Conservation (phyloP, 345 rosid genomes). For the Garcia nutans region DNA sequence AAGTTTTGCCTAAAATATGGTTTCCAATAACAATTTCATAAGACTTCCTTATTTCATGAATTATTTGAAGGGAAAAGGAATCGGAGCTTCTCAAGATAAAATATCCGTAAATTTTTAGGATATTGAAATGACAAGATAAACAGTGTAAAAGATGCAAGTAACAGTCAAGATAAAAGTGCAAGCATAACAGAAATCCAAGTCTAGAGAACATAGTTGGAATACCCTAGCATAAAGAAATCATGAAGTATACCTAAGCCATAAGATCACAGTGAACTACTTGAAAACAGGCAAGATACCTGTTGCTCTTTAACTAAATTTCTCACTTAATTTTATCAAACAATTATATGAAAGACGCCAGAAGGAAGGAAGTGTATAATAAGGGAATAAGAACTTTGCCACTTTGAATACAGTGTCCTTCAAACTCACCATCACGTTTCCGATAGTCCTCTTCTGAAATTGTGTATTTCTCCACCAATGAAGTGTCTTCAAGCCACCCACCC, state of each 20-base stretch:
- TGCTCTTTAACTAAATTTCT: not conserved
- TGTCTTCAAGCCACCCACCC: constrained; percentile 95
- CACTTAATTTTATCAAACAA: no score
- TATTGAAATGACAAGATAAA: not conserved
- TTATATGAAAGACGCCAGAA: no score
- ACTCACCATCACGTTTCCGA: constrained; percentile 61
- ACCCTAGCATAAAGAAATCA: no score
- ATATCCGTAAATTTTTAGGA: not conserved
- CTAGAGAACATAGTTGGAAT: no score
- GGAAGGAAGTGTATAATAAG: no score
- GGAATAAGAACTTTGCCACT: no score
- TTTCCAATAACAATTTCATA: not conserved
- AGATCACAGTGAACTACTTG: not conserved
- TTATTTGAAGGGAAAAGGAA: not conserved
- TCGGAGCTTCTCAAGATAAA: not conserved
- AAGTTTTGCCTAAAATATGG: constrained; percentile 3
- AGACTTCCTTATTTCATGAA: not conserved
- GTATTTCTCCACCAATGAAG: constrained; percentile 84
- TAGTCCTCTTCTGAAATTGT: constrained; percentile 80
- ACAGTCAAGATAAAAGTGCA: not conserved
- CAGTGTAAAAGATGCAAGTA: not conserved
- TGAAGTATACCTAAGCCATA: not conserved
- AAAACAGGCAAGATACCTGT: not conserved
- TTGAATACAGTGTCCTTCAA: not conserved
- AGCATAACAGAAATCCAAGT: not conserved